phyloP scores from a whole-genome alignment of 192 early-diverging fungal species.

The Coemansia sp. region DNA sequence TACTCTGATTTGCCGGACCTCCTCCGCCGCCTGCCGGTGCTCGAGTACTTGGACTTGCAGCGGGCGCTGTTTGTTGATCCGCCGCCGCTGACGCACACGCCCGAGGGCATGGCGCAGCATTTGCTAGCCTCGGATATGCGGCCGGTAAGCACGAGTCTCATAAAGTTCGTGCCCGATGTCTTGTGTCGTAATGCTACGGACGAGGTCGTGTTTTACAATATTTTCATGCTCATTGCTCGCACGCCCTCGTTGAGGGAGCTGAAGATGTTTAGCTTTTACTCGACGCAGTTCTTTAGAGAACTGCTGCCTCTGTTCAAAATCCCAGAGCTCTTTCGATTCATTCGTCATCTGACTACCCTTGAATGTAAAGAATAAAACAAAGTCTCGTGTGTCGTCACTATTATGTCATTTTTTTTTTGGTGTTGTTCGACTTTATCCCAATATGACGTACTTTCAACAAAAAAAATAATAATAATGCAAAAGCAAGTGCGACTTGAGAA shows the following conservation, averaged over 20 bases:
- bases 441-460: too few species aligned
- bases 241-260: constrained; percentile 37
- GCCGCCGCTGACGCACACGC: constrained; percentile 22
- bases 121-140: constrained; percentile 21
- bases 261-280: constrained; percentile 37
- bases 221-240: constrained; percentile 34
- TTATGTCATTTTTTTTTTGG: too few species aligned
- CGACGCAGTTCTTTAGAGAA: constrained; percentile 26
- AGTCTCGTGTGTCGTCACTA: too few species aligned
- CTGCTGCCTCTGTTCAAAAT: constrained; percentile 38
- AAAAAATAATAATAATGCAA: too few species aligned
- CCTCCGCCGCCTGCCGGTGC: constrained; percentile 16
- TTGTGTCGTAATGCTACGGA: constrained; percentile 26
- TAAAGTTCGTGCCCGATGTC: constrained; percentile 32
- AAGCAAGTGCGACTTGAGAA: too few species aligned
- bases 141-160: constrained; percentile 37
- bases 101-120: constrained; percentile 31
- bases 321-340: constrained; percentile 18
- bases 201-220: constrained; percentile 37
- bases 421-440: too few species aligned
- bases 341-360: constrained; percentile 29
- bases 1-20: constrained; percentile 23
- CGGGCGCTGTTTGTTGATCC: constrained; percentile 15
- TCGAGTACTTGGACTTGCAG: constrained; percentile 37
- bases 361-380: constrained; percentile 22